A percentile compares a stretch with the other conserved stretches of the same genome.
phyloP scores from a whole-genome alignment of 805 yeast species.

The Wickerhamiella occidentalis region DNA sequence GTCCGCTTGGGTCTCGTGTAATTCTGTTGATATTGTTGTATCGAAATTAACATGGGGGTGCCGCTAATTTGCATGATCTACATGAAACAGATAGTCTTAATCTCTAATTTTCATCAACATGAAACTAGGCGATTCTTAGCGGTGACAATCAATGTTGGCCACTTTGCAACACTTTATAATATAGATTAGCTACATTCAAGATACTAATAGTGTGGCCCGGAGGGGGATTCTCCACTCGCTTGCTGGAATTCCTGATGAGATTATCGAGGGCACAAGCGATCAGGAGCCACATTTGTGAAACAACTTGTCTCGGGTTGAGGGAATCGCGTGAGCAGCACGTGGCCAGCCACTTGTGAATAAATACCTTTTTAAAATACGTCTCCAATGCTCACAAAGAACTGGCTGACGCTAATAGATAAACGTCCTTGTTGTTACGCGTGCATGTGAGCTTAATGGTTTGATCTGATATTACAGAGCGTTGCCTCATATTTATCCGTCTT shows the following conservation, averaged over 20 bases:
- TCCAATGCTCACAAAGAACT: too few species aligned
- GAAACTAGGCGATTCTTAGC: neutral
- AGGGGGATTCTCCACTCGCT: too few species aligned
- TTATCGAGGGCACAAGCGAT: neutral
- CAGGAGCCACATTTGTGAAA: neutral
- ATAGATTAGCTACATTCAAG: too few species aligned
- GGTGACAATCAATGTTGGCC: neutral
- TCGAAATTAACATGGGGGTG: neutral
- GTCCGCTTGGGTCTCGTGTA: too few species aligned
- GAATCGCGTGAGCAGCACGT: neutral
- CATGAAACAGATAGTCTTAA: neutral
- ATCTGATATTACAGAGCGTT: too few species aligned
- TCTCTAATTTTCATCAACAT: neutral
- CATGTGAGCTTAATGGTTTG: too few species aligned
- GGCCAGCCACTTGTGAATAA: too few species aligned
- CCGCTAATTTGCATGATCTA: neutral
- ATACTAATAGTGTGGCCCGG: too few species aligned
- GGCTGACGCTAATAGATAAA: too few species aligned
- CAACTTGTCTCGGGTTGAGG: neutral
- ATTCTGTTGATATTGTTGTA: neutral
- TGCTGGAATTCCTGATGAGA: neutral
- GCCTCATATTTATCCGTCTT: too few species aligned
- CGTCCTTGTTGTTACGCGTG: too few species aligned
- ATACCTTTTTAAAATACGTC: too few species aligned
- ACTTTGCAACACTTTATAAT: neutral